Evolutionary conservation across 257 asterid species (phyloP), one percentile per base, ranked within the genome.

Genomic region (Lycium ferocissimum): DNA sequence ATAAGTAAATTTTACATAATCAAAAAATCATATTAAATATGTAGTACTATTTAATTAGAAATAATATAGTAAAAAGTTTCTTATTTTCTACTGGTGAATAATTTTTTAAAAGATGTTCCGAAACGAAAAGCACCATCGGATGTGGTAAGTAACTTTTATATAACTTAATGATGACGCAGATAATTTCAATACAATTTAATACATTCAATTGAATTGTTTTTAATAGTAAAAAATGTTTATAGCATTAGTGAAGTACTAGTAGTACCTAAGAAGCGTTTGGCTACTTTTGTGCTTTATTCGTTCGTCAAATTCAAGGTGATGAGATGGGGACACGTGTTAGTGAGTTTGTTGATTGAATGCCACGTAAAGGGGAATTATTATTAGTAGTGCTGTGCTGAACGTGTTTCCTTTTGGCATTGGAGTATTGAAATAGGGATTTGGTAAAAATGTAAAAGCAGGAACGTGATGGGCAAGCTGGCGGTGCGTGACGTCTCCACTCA

Each of bases 381-480:
- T 5, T 11, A 38, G 40, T 43, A 6, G 40, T 81, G 70, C 22
- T 43, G 58, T 43, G 15, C 45, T 12, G 70, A 62, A 59, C 22
- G 70, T 62, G 84, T 62, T 45, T 2, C 15, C 54, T 7, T 14
- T 3, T 15, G 43, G 20, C 0, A 58, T 0, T 26, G 33, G 33
- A 26, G 33, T 58, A 75, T 49, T 20, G 22, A 73, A 47, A 20
- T 17, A 18, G 61, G 35, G 4, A 49, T 57, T 53, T 1, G 26
- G 62, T 81, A 10, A 45, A 45, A 63, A 63, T 9, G 40, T 78
- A 7, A 17, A 33, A 51, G 4, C 73, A 14, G 13, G 7, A 49
- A 61, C 84, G 78, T 82, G 84, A 59, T 5, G 47, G 7, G 33
- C 62, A 45, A 81, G 78, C 33, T 62, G 78, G 56, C 84, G 58